Conservation (phyloP, 495 filamentous ascomycete genomes). For the Penicillium dipodomyicola region DNA sequence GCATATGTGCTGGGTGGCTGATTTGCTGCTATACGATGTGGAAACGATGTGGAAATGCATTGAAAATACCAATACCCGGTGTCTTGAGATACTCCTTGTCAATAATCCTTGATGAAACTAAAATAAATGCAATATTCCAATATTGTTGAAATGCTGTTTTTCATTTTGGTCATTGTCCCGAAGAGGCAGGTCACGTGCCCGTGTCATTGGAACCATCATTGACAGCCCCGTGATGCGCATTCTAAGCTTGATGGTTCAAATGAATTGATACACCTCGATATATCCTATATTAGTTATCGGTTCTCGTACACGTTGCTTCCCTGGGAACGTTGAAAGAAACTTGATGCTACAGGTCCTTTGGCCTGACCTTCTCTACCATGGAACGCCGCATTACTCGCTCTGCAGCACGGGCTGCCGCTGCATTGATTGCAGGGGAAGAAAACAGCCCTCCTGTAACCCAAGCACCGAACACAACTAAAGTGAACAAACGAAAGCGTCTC, state of each 20-base stretch:
- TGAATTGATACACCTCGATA: neutral
- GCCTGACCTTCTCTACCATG: neutral
- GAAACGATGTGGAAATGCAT: constrained; percentile 9
- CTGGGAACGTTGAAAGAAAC: neutral
- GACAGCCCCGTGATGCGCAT: neutral
- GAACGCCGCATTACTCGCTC: constrained; percentile 29
- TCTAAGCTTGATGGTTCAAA: neutral
- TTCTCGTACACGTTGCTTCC: neutral
- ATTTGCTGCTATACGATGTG: constrained; percentile 5
- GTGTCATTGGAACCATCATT: neutral
- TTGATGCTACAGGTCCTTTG: neutral
- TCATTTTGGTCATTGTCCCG: neutral
- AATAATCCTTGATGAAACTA: constrained; percentile 11
- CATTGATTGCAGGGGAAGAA: constrained; percentile 1
- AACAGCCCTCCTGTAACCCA: constrained; percentile 5
- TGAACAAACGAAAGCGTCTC: neutral
- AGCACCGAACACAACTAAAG: neutral
- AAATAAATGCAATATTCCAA: constrained; percentile 2
- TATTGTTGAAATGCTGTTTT: neutral
- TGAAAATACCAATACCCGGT: constrained; percentile 12
- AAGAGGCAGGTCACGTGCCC: neutral
- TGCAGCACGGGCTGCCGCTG: constrained; percentile 21
- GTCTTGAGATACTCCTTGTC: constrained; percentile 4
- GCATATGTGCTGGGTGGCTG: constrained; percentile 11
- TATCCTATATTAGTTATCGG: neutral